Conservation (phyloP, 2,329 filamentous ascomycete genomes). For the Annulohypoxylon truncatum region DNA sequence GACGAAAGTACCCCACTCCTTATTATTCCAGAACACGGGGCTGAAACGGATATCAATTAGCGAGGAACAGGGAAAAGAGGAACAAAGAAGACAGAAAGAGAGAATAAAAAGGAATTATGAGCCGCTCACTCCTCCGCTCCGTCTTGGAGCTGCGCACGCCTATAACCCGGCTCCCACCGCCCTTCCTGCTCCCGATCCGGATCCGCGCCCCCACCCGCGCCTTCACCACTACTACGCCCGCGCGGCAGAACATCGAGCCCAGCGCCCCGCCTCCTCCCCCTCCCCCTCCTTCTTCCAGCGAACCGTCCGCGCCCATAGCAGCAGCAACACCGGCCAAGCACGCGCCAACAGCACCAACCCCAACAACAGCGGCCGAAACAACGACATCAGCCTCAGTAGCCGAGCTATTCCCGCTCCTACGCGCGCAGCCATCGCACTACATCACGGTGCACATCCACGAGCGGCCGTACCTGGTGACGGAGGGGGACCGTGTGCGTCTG, state of each 20-base stretch:
- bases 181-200: constrained; percentile 64
- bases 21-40: not conserved
- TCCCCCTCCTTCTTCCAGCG: constrained; percentile 39
- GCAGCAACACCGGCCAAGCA: no score
- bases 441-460: constrained; percentile 83
- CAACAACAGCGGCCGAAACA: not conserved
- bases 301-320: constrained; percentile 9
- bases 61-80: not conserved
- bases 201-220: constrained; percentile 46
- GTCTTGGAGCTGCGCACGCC: constrained; percentile 68
- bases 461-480: constrained; percentile 81
- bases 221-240: constrained; percentile 39
- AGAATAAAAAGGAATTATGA: constrained; percentile 57
- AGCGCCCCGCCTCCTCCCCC: constrained; percentile 21
- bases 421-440: constrained; percentile 80
- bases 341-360: constrained; percentile 17
- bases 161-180: constrained; percentile 58
- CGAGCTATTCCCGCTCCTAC: constrained; percentile 75
- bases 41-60: not conserved
- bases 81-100: no score
- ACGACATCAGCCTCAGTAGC: constrained; percentile 62
- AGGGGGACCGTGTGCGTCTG: constrained; percentile 79
- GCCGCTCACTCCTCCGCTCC: constrained; percentile 71
- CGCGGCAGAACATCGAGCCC: constrained; percentile 49
- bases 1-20: not conserved